phyloP scores from a whole-genome alignment of 140 eudicot species.

The Senecio squalidus region DNA sequence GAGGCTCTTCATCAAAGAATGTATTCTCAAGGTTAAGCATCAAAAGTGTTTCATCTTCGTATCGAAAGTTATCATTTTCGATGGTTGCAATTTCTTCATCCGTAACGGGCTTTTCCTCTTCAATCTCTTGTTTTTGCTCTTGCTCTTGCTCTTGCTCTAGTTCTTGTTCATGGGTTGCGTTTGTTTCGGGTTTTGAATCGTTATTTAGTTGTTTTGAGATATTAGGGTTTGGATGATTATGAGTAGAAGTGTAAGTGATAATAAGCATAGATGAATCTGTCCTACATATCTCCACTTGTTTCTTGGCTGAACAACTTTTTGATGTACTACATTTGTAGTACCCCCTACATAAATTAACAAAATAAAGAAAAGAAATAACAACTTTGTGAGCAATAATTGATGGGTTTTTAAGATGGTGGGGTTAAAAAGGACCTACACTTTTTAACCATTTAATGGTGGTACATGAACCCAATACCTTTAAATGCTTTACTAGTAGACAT shows the following conservation, averaged over 20 bases:
- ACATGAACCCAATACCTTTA: conserved; percentile 10
- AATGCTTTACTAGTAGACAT: conserved; percentile 20
- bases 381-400: conserved; percentile 23
- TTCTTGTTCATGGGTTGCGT: conserved; percentile 15
- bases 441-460: conserved; percentile 1
- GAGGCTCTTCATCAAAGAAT: conserved; percentile 41
- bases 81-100: neutral
- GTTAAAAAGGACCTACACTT: conserved; percentile 26
- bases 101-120: neutral
- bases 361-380: conserved; percentile 2
- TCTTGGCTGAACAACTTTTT: conserved; percentile 81
- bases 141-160: conserved; percentile 33
- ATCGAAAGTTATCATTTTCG: conserved; percentile 32
- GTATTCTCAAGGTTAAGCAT: conserved; percentile 28
- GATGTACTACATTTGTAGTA: conserved; percentile 93
- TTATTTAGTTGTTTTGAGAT: conserved; percentile 24
- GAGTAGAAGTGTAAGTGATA: conserved; percentile 73
- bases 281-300: conserved; percentile 85
- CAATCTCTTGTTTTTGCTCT: neutral
- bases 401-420: conserved; percentile 9
- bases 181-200: neutral
- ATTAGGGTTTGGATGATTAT: conserved; percentile 64
- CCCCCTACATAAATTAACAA: conserved; percentile 42
- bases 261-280: conserved; percentile 71
- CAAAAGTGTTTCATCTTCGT: conserved; percentile 39